Evolutionary conservation across 2,329 filamentous ascomycete genomes (phyloP), one percentile per base, ranked within the genome.

Genomic region (Diplodia corticola): DNA sequence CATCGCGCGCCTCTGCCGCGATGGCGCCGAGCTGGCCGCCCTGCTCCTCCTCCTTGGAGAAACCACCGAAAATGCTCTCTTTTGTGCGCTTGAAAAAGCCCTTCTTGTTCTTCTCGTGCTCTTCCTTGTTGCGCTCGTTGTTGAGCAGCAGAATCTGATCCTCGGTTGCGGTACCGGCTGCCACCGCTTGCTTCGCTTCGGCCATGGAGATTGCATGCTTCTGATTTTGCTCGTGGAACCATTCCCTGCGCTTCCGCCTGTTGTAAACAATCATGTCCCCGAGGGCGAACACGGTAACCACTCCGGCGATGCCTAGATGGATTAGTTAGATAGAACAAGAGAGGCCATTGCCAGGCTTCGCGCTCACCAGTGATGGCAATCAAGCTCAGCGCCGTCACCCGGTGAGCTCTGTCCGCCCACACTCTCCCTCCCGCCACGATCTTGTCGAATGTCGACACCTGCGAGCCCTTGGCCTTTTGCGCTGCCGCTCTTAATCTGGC

Each of bases 201-300:
- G 76, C 74, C 49, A 85, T 73, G 44, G 80, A 78, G 61, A 73
- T 75, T 60, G 77, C 77, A 54, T 77, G 77, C 71, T 82, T 74
- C 55, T 77, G 78, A 70, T 84, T 79, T 72, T 88, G 79, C 68
- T 83, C 78, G 51, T 79, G 83, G 69, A 88, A 82, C 81, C 84
- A 91, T 69, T 89, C 85, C 44, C 82, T 82, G 66, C 85, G 82
- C 79, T 89, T 88, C 67, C 85, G 82, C 65, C 88, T 84, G 76
- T 90, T 91, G 79, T 90, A 88, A 67, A 89, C 77, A 67, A 90
- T 82, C 81, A 91, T 85, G 72, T 89, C 88, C 67, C 85, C 83
- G 69, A 89, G 82, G 10, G 88, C 87, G 74, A 89, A 89, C 46
- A 86, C 82, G 44, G 87, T 87, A 51, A 89, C 83, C 49, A 84